Conservation (phyloP, 371 early-diverging fungal genomes). For the Funneliformis caledonium region DNA sequence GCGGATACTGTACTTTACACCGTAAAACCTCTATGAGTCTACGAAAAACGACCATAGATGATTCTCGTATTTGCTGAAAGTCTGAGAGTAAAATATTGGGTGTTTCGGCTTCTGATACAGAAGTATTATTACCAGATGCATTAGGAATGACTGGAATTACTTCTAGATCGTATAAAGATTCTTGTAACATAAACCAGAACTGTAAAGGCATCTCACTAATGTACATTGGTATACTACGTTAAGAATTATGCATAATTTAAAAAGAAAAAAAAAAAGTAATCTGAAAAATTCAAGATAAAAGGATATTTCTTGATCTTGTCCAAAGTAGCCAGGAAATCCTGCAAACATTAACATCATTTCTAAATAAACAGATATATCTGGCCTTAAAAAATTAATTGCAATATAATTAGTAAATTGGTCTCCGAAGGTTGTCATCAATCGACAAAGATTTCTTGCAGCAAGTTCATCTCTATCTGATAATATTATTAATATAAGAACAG, state of each 20-base stretch:
- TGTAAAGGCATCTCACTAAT: slow-evolving; percentile 71
- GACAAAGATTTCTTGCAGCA: slow-evolving; percentile 58
- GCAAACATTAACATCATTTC: slow-evolving; percentile 72
- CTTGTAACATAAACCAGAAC: slow-evolving; percentile 77
- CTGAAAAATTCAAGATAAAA: slow-evolving; percentile 11
- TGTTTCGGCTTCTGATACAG: slow-evolving; percentile 27
- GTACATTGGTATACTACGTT: background rate
- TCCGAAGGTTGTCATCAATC: slow-evolving; percentile 69
- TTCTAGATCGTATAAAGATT: slow-evolving; percentile 59
- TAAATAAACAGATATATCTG: slow-evolving; percentile 56
- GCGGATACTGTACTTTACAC: slow-evolving; percentile 63
- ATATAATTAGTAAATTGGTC: slow-evolving; percentile 72
- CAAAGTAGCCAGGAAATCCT: slow-evolving; percentile 72
- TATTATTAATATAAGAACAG: background rate
- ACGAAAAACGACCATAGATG: slow-evolving; percentile 55
- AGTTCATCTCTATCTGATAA: slow-evolving; percentile 61
- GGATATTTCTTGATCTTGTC: slow-evolving; percentile 67
- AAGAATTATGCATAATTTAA: background rate
- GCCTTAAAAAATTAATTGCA: slow-evolving; percentile 52
- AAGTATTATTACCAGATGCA: slow-evolving; percentile 45
- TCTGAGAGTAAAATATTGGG: slow-evolving; percentile 41
- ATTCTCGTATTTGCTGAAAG: slow-evolving; percentile 43
- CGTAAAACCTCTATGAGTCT: slow-evolving; percentile 59
- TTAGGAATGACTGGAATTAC: slow-evolving; percentile 38
- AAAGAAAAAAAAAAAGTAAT: background rate